Conservation (phyloP, 2,329 filamentous ascomycete species). For the Cordyceps tenuipes region DNA sequence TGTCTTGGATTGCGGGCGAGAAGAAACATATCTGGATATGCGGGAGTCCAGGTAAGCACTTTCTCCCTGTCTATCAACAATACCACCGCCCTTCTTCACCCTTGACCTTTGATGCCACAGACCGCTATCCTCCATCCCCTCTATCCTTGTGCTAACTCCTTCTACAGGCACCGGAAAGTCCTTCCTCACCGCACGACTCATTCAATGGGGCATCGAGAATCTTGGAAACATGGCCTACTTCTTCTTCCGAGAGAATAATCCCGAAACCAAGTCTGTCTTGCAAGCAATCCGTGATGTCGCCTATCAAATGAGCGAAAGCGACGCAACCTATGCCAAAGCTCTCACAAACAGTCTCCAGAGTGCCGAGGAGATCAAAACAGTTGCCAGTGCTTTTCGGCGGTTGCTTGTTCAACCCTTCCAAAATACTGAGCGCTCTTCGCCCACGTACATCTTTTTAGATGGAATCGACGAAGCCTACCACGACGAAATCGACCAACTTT, state of each 20-base stretch:
- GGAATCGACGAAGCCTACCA: constrained; percentile 37
- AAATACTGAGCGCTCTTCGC: constrained; percentile 22
- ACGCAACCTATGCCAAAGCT: constrained; percentile 35
- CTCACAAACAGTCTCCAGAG: constrained; percentile 27
- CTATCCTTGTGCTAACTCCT: neutral
- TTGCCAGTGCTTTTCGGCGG: constrained; percentile 34
- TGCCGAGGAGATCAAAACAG: constrained; percentile 33
- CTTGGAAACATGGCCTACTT: constrained; percentile 34
- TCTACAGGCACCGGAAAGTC: constrained; percentile 35
- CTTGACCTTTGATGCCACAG: too few species aligned
- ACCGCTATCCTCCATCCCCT: too few species aligned
- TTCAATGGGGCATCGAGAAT: constrained; percentile 30
- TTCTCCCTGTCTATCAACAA: too few species aligned
- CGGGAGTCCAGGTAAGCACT: constrained; percentile 31
- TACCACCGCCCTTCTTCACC: too few species aligned
- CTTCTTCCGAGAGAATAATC: constrained; percentile 40
- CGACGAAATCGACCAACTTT: constrained; percentile 28
- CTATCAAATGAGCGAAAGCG: constrained; percentile 37
- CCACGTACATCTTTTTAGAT: constrained; percentile 37
- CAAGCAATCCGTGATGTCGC: constrained; percentile 38
- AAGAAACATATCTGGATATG: constrained; percentile 35
- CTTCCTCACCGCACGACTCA: constrained; percentile 34
- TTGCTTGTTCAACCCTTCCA: constrained; percentile 32
- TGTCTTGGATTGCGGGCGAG: constrained; percentile 30
- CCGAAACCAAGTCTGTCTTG: constrained; percentile 35